Base-by-base conservation (phyloP, 192 early-diverging fungal genomes). In the Gamsiella multidivaricata region DNA sequence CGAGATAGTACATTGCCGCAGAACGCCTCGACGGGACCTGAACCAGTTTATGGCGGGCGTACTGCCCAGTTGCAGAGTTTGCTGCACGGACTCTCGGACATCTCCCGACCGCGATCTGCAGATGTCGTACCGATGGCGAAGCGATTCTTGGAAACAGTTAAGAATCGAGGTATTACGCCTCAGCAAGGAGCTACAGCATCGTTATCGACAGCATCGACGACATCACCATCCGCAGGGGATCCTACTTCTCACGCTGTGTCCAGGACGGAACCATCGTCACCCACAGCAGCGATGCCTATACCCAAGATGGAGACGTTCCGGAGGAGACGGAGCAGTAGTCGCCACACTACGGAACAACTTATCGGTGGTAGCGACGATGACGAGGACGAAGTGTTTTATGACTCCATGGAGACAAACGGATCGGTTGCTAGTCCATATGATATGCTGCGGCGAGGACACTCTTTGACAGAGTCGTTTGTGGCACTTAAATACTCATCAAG, bases 391-490 rank as follows among this genome's bases (percentile, higher is more conserved):
- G 54, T 78, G 18, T 78, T 78, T 69, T 78, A 78, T 14, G 74
- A 76, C 29, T 47, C 73, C 11, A 36, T 60, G 37, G 65, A 78
- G n/a, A 42, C 46, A 9, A 63, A 17, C 10, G 74, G 81, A 22
- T 70, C 67, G 5, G 26, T 80, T 36, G 41, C 70, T 17, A 69
- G 82, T 23, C 52, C 60, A 11, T 57, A 65, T 1, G 83, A 80
- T 11, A 54, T 61, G 12, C 66, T 55, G 34, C 65, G 69, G 50
- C 47, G 55, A 14, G 45, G 76, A 9, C 59, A 64, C 36, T 71
- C 80, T 0, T 56, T 88, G 75, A 56, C 73, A 28, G 87, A 88
- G 39, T 85, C 85, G 26, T 88, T 81, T 68, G 80, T 86, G 7
- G 75, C 83, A 28, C 79, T 86, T 46, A 83, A 83, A 65, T 85